These are phyloP conservation scores for Talaromyces sp. DNA, from an alignment of 2,329 filamentous ascomycete genomes.

Conservation along the genomic window DNA sequence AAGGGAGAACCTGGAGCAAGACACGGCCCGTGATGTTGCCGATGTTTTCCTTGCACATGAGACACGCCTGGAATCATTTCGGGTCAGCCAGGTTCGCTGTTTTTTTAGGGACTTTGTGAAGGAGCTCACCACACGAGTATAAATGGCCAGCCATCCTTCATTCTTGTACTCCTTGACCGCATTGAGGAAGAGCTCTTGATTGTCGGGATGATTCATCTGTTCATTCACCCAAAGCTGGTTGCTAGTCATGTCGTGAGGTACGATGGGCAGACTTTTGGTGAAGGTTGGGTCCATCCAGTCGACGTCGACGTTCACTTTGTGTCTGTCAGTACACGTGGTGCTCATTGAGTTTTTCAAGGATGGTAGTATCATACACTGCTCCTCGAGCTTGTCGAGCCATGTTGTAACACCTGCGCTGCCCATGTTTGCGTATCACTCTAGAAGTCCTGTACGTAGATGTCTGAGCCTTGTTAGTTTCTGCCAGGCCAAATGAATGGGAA, in stretches of 20 bases:
- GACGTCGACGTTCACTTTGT: constrained; percentile 45
- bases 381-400: not conserved
- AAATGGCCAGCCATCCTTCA: constrained; percentile 44
- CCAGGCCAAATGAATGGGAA: not conserved
- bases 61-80: constrained; percentile 30
- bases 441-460: not conserved
- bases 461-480: not conserved
- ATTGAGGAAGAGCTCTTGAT: constrained; percentile 37
- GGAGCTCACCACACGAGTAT: constrained; percentile 38
- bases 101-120: not conserved
- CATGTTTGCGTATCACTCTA: not conserved
- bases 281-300: constrained; percentile 49
- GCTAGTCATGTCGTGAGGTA: constrained; percentile 45
- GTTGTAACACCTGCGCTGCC: not conserved
- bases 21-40: constrained; percentile 43
- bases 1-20: constrained; percentile 44
- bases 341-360: not conserved
- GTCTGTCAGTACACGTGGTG: not conserved
- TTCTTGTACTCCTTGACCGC: constrained; percentile 41
- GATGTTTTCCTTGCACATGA: constrained; percentile 44
- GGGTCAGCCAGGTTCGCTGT: not conserved
- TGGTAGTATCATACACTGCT: not conserved
- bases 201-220: constrained; percentile 40
- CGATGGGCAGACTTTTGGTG: constrained; percentile 41
- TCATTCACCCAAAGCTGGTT: constrained; percentile 47